phyloP scores from a whole-genome alignment of 1,284 basidiomycete genomes.

The Ustilago cynodontis region DNA sequence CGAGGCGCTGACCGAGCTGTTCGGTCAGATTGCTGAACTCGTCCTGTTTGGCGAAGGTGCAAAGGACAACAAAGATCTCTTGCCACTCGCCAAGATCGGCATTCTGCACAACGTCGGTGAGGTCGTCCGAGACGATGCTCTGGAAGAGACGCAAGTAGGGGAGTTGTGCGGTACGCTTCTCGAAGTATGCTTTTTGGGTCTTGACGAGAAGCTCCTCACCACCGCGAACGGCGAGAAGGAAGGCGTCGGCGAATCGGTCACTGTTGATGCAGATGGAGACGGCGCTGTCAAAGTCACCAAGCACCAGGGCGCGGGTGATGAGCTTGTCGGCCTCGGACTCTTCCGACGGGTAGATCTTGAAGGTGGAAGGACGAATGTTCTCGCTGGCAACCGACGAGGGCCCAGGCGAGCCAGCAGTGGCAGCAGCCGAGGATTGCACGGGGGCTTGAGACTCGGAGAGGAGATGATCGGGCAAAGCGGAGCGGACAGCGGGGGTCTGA shows the following conservation, averaged over 20 bases:
- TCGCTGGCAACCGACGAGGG: slow-evolving; percentile 85
- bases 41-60: slow-evolving; percentile 88
- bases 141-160: slow-evolving; percentile 96
- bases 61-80: slow-evolving; percentile 95
- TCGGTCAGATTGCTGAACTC: slow-evolving; percentile 90
- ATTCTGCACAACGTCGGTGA: slow-evolving; percentile 93
- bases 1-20: slow-evolving; percentile 89
- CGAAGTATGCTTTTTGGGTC: slow-evolving; percentile 95
- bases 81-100: slow-evolving; percentile 95
- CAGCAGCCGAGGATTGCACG: slow-evolving; percentile 71
- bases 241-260: slow-evolving; percentile 92
- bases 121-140: slow-evolving; percentile 91
- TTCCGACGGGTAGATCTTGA: slow-evolving; percentile 89
- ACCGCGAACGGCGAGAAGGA: slow-evolving; percentile 90
- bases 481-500: slow-evolving; percentile 67
- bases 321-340: slow-evolving; percentile 89
- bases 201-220: slow-evolving; percentile 87
- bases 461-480: slow-evolving; percentile 76
- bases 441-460: slow-evolving; percentile 75
- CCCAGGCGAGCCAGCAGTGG: slow-evolving; percentile 70
- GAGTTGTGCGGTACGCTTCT: slow-evolving; percentile 79
- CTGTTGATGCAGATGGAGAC: slow-evolving; percentile 90
- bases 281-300: slow-evolving; percentile 93
- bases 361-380: slow-evolving; percentile 76
- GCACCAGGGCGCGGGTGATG: slow-evolving; percentile 90